Evolutionary conservation across 139 green algal genomes (phyloP), one percentile per base, ranked within the genome.

Genomic region (Trebouxia sp.): DNA sequence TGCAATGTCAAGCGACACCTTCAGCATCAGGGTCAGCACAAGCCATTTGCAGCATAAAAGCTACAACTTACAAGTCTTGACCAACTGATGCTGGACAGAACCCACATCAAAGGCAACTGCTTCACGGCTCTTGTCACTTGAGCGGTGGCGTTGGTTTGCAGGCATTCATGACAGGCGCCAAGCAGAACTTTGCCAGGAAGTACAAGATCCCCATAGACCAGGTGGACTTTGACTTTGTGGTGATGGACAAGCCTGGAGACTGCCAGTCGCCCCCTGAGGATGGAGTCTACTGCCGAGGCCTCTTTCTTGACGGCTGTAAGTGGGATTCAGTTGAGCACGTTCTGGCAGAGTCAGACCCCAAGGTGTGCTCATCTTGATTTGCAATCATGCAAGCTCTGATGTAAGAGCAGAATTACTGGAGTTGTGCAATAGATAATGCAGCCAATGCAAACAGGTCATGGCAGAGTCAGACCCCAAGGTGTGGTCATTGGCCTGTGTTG

Each of bases 141-240:
- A 65, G 6, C 10, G 7, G 1, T 65, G 2, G 20, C 1, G n/a
- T 17, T 39, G 6, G 45, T 32, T 8, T 65, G 65, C 90, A 96
- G 88, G 93, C 92, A 2, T 96, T 96, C 89, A 81, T 95, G 37
- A 96, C 93, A 14, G 92, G 86, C 37, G 81, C 87, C 55, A 94
- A 94, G 81, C 93, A 97, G 88, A 97, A 96, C 89, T 95, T 84
- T 80, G 93, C 93, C 11, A 86, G 93, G 72, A 83, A 83, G 79
- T 81, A 47, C 30, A 81, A 38, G 26, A 89, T 94, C 69, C 87
- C 91, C 56, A 95, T 95, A 58, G 91, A 95, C 82, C 81, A 89
- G 66, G 88, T 96, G 48, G 91, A 94, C 83, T 97, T 97, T 87
- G 92, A 97, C 79, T 96, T 95, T 82, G 87, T 91, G 69, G 83